phyloP scores from a whole-genome alignment of 2,329 filamentous ascomycete species.

The Dryadomyces quercivorus region DNA sequence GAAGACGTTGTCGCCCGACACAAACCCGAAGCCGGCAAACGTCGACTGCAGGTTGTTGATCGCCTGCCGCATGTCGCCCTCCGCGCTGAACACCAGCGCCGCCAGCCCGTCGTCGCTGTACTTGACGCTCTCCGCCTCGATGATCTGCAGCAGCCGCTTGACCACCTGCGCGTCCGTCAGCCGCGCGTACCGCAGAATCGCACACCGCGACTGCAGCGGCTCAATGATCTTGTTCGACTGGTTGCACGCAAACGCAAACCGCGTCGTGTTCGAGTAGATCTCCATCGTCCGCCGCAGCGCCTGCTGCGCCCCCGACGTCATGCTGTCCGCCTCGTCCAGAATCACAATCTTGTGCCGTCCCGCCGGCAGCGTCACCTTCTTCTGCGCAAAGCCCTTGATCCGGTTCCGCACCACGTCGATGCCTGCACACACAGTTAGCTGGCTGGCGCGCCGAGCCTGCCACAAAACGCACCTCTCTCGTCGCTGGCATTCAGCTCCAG shows the following conservation, averaged over 20 bases:
- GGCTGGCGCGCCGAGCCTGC: too few species aligned
- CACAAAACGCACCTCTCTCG: slow-evolving; percentile 32
- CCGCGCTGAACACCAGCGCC: slow-evolving; percentile 91
- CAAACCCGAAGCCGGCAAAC: slow-evolving; percentile 83
- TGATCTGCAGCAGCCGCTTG: slow-evolving; percentile 81
- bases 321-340: slow-evolving; percentile 93
- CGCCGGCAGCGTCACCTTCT: slow-evolving; percentile 87
- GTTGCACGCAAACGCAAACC: slow-evolving; percentile 97
- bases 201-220: slow-evolving; percentile 92
- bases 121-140: slow-evolving; percentile 80
- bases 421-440: slow-evolving; percentile 30
- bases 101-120: slow-evolving; percentile 89
- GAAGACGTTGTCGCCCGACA: slow-evolving; percentile 97
- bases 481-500: slow-evolving; percentile 94
- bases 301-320: slow-evolving; percentile 95
- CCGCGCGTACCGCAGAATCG: slow-evolving; percentile 85
- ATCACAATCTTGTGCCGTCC: slow-evolving; percentile 95
- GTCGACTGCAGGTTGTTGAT: slow-evolving; percentile 98
- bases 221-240: slow-evolving; percentile 99
- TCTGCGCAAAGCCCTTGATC: slow-evolving; percentile 97
- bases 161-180: slow-evolving; percentile 89
- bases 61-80: slow-evolving; percentile 97
- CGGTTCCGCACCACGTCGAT: slow-evolving; percentile 96
- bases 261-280: slow-evolving; percentile 91
- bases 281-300: slow-evolving; percentile 95